Evolutionary conservation across 768 basidiomycete genomes (phyloP).

Genomic region (Lactifluus piperatus): DNA sequence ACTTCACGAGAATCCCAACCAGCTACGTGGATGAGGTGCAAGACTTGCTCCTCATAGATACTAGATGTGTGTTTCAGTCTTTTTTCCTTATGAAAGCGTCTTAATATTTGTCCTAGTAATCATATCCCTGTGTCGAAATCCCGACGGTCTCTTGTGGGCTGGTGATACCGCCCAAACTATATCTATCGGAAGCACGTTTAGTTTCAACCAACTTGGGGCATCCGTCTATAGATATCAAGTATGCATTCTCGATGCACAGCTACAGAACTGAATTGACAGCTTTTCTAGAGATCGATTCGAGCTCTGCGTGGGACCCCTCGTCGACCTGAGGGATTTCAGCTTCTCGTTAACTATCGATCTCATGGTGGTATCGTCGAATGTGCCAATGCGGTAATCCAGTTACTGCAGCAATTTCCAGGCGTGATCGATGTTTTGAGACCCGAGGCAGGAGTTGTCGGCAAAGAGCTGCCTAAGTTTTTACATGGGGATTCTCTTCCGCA

Average conservation of each 20-base stretch:
- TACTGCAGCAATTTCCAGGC: conserved; percentile 48
- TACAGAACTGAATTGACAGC: not conserved
- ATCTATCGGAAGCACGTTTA: conserved; percentile 60
- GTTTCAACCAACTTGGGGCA: conserved; percentile 63
- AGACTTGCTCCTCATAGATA: conserved; percentile 61
- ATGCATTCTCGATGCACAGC: not conserved
- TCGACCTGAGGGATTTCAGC: conserved; percentile 40
- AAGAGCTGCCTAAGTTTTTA: conserved; percentile 51
- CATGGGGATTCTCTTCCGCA: conserved; percentile 31
- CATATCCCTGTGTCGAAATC: conserved; percentile 51
- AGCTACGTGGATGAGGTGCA: conserved; percentile 73
- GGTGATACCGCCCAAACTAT: conserved; percentile 79
- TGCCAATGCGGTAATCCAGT: conserved; percentile 54
- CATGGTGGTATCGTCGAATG: conserved; percentile 70
- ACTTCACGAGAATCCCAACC: not conserved
- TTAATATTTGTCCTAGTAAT: conserved; percentile 37
- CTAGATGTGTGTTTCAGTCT: conserved; percentile 35
- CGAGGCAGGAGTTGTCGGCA: conserved; percentile 48
- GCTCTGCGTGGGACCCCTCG: conserved; percentile 15
- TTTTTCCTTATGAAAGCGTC: not conserved
- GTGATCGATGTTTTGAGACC: conserved; percentile 50
- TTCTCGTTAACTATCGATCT: conserved; percentile 59
- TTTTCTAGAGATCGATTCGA: not conserved
- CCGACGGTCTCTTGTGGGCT: conserved; percentile 66
- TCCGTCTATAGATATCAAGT: conserved; percentile 60